Conservation (phyloP, 75 land plant genomes). For the Pinus albicaulis region DNA sequence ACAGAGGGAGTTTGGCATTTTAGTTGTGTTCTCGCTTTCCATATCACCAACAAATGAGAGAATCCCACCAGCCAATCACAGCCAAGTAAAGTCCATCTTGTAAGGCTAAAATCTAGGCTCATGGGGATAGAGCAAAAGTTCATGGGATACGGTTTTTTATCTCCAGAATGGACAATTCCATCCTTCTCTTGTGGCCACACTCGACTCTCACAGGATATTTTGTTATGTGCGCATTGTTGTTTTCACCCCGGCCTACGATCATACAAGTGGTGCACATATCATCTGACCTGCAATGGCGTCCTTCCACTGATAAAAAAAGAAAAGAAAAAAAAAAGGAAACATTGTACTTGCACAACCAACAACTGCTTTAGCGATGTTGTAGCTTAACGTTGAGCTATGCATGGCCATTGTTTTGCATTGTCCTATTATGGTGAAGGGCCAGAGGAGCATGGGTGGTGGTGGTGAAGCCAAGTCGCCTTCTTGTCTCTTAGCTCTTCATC, state of each 20-base stretch:
- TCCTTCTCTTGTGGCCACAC: not conserved
- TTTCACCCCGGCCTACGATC: not conserved
- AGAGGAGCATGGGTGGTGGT: not conserved
- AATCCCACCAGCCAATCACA: not conserved
- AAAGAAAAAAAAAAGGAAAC: no score
- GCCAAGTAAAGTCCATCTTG: conserved; percentile 1
- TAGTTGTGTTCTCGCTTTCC: no score
- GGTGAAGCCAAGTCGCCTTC: not conserved
- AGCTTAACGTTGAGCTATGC: not conserved
- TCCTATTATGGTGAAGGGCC: not conserved
- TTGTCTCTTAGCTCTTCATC: not conserved
- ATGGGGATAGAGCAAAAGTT: not conserved
- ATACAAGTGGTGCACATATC: conserved; percentile 7
- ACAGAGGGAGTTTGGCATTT: no score
- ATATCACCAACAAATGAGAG: no score
- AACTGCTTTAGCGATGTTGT: not conserved
- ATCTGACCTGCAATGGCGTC: no score
- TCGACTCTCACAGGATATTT: not conserved
- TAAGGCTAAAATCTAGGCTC: not conserved
- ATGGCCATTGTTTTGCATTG: not conserved
- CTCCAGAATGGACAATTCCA: not conserved
- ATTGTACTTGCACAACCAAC: not conserved
- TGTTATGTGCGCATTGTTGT: not conserved
- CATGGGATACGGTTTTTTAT: not conserved
- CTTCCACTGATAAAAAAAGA: no score